Base-by-base conservation (phyloP, 2,329 filamentous ascomycete genomes). In the Passalora sequoiae region DNA sequence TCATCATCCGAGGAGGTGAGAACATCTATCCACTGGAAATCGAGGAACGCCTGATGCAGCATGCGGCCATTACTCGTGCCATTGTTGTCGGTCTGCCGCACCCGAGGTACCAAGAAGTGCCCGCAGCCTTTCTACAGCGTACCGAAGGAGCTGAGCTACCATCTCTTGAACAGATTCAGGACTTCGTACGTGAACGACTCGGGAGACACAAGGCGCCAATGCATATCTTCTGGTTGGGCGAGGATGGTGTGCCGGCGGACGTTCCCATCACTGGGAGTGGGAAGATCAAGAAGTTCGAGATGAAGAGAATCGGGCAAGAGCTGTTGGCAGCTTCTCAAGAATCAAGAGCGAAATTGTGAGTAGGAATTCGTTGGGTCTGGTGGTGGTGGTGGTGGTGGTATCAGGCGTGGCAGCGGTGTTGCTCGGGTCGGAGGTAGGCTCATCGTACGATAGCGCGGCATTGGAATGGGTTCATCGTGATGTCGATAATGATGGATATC, bases 161-260 rank as follows among this genome's bases (percentile, higher is more conserved):
- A 2, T 39, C 32, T 9, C 21, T 43, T 4, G 36, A 45, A 4
- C 41, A 49, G 28, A 30, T 53, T 19, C 41, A 40, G n/a, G 38
- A 46, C 24, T 53, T 38, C 40, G 45, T 30, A 9, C 31, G 50
- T 4, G 24, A 40, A 15, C 47, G 35, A 5, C 41, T 53, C n/a
- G 50, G 50, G 12, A 22, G 47, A 29, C 50, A 53, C 41, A 70
- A 71, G 53, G 80, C 82, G 3, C 85, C 86, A 0, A 70, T 77
- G 6, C 76, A 88, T 61, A 62, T 89, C n/a, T 89, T 89, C 60
- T 87, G 84, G 76, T 72, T 89, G 19, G 86, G 85, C 0, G 69
- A 68, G 35, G 64, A 66, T 24, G 67, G 63, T 10, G 56, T 61
- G 20, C 55, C 54, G 0, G 57, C 60, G 5, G 45, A 56, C 13